Percentiles rank a stretch among this genome's conserved stretches.
Conservation (phyloP, 306 rosid genomes). For the Cyclanthera cordifolia region DNA sequence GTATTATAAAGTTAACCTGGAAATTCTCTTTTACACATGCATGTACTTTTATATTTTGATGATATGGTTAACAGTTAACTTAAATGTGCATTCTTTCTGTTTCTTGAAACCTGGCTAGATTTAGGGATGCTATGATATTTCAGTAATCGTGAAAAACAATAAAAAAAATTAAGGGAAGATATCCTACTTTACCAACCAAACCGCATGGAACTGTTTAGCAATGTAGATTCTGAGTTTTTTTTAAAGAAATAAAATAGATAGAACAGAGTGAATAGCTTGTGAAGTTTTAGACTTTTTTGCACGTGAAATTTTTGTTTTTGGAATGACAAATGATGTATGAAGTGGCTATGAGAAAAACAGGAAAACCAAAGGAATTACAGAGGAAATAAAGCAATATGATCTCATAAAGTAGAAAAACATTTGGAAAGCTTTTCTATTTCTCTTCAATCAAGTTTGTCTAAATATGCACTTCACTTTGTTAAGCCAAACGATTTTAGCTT, state of each 20-base stretch:
- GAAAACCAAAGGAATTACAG: not conserved
- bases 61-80: not conserved
- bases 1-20: not conserved
- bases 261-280: not conserved
- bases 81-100: not conserved
- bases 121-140: not conserved
- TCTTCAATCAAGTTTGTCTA: not conserved
- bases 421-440: not conserved
- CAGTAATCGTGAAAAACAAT: not conserved
- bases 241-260: no score
- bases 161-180: not conserved
- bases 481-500: not conserved
- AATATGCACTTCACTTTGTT: not conserved
- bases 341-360: not conserved
- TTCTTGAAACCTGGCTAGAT: not conserved
- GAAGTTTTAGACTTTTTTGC: not conserved
- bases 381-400: not conserved
- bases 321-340: not conserved
- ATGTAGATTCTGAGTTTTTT: not conserved
- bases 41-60: not conserved
- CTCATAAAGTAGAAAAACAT: not conserved
- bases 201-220: not conserved
- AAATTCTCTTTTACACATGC: constrained; percentile 1
- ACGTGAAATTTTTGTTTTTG: not conserved
- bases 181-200: not conserved